Base-by-base conservation (phyloP, 345 rosid genomes). In the Raphanus sativus region DNA sequence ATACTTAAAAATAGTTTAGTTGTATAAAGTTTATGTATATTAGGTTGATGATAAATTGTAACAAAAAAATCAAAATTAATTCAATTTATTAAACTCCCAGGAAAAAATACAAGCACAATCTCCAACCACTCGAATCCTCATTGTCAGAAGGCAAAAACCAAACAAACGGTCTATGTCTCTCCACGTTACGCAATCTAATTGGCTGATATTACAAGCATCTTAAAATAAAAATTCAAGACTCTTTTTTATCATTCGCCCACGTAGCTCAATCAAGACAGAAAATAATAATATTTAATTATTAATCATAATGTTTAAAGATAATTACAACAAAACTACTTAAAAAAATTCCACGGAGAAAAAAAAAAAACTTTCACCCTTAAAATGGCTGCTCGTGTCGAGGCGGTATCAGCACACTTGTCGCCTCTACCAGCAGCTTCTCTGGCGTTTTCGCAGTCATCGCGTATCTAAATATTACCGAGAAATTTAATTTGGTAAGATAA, bases 391-490 rank as follows among this genome's bases (percentile, higher is more conserved):
- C 94, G 91, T 89, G 91, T 86, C 89, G 38, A 74, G 86, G 83
- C 75, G 40, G 80, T 69, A 48, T 62, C 61, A 85, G 87, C 77
- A 89, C 97, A 93, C 97, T 83, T 93, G 98, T 93, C 98, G 89
- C 72, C 85, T 84, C 91, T 84, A 74, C 40, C 74, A 24, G 54
- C 5, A 42, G 73, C 54, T 77, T 65, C 81, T 65, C 72, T 66
- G 69, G 56, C 28, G 74, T 67, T 67, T 78, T 50, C 81, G 69
- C 77, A 73, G 69, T 65, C 42, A 36, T n/a, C 40, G 21, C 21
- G 21, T 66, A 66, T 78, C 73, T 71, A 25, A 45, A 45, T 21
- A 24, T 25, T 54, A 56, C 28, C 38, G 9, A 59, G 66, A 45
- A 65, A 66, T 30, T 48, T 67, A 48, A 36, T 15, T 58, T 21